Evolutionary conservation across 73 alveolate species (phyloP), one percentile per base, ranked within the genome.

Genomic region (Breviolum minutum): DNA sequence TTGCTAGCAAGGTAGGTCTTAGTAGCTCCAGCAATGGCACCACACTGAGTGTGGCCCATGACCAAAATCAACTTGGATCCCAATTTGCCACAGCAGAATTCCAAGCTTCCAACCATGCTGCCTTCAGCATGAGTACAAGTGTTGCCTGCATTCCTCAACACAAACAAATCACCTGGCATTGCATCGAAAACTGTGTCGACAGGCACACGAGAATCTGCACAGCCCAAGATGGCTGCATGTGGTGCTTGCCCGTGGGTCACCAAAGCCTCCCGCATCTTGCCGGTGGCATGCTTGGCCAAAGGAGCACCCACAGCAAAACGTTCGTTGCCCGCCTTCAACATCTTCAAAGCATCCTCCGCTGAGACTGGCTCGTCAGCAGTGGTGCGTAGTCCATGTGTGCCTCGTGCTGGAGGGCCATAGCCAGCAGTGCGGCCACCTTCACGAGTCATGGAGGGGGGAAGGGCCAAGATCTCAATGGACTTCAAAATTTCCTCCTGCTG

Each of bases 131-230:
- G 83, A 27, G 96, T 89, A 81, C 95, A 86, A 63, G 85, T 89
- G 96, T 89, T 89, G 64, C 96, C 96, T 16, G 96, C 96, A 32
- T 66, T 89, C 60, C 96, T 76, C 86, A 89, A 32, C 82, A 89
- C 96, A 76, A 89, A 89, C 84, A 89, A 22, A 60, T 89, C 96
- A 63, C 96, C 96, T 6, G 96, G 84, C 63, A 30, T 40, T n/a
- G 63, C 84, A 48, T 88, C 95, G 70, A 66, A 66, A 22, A 30
- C 54, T 30, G 69, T 29, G 64, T 88, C 95, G 64, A 88, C 85
- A 22, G 95, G 95, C 60, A 54, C 95, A 9, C 95, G 95, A 26
- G 95, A 88, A 61, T 88, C 95, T 8, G 95, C 82, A 32, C 95
- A 88, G 94, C 94, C 94, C 62, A 85, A 40, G 92, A 83, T 83